Conservation (phyloP, 2,329 filamentous ascomycete genomes). For the Fusarium bulbicola region DNA sequence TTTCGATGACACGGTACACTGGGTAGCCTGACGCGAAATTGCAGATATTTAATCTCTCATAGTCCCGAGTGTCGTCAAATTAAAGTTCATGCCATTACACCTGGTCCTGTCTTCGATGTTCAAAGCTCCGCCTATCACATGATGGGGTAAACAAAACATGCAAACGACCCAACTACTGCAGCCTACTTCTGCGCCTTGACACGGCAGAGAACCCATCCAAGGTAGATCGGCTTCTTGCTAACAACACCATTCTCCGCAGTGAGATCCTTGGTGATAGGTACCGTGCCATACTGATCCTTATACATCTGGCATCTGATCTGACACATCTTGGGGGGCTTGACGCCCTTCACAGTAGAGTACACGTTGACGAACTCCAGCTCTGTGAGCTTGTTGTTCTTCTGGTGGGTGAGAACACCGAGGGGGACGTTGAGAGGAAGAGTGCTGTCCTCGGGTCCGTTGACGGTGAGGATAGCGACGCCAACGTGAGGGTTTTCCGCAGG, state of each 20-base stretch:
- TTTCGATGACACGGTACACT: too few relatives aligned
- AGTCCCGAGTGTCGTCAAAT: too few relatives aligned
- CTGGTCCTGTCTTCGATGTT: background rate
- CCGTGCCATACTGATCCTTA: slow-evolving; percentile 20
- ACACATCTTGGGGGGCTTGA: background rate
- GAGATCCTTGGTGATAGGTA: slow-evolving; percentile 13
- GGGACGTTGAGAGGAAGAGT: slow-evolving; percentile 11
- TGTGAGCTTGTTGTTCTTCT: slow-evolving; percentile 7
- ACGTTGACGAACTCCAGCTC: slow-evolving; percentile 3
- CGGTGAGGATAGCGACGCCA: slow-evolving; percentile 11
- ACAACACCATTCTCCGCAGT: background rate
- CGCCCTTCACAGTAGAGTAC: background rate
- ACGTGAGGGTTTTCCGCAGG: background rate
- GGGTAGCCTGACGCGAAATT: background rate
- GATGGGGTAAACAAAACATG: rapidly evolving
- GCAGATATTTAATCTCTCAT: rapidly evolving
- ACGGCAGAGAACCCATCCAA: slow-evolving; percentile 33
- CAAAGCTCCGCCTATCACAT: background rate
- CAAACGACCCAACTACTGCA: background rate
- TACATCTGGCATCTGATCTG: slow-evolving; percentile 29
- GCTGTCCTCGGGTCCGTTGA: background rate
- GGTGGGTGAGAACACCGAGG: slow-evolving; percentile 16
- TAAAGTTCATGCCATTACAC: background rate
- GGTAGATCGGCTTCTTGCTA: slow-evolving; percentile 23
- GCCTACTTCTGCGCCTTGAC: slow-evolving; percentile 1